Percentiles rank a stretch among this genome's conserved stretches.
phyloP scores from a whole-genome alignment of 2,329 filamentous ascomycete species.

The Epichloe coenophiala region DNA sequence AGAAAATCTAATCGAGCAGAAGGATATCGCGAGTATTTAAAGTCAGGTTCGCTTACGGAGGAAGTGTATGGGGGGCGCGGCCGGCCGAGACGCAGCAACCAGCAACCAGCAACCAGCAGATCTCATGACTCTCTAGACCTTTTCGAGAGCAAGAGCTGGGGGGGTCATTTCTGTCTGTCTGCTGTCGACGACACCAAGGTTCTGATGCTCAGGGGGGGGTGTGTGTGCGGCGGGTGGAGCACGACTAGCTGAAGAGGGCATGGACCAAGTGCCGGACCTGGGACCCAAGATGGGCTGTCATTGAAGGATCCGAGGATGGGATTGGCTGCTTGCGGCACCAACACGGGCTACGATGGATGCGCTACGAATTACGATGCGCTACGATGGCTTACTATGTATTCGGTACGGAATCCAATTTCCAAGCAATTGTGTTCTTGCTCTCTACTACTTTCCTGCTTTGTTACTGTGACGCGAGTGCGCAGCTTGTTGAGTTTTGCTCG shows the following conservation, averaged over 20 bases:
- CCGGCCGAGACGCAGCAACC: background rate
- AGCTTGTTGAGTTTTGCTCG: too few species aligned
- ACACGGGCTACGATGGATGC: background rate
- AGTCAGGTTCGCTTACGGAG: background rate
- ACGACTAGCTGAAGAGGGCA: background rate
- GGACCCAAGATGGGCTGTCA: background rate
- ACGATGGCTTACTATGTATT: background rate
- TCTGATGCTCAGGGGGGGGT: too few species aligned
- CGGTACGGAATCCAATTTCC: background rate
- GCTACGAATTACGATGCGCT: too few species aligned
- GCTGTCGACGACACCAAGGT: too few species aligned
- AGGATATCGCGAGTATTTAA: slow-evolving; percentile 7
- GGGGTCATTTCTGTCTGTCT: too few species aligned
- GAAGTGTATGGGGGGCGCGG: background rate
- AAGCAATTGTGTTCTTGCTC: background rate
- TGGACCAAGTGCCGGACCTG: background rate
- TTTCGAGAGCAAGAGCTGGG: background rate
- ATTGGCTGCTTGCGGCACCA: background rate
- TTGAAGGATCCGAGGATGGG: background rate
- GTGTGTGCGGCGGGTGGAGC: background rate
- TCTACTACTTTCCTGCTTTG: too few species aligned
- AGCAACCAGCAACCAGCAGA: background rate
- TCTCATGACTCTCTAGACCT: background rate
- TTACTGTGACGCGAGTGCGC: too few species aligned
- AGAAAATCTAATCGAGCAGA: background rate